Conservation (phyloP, 1,284 basidiomycete species). For the Ganoderma lingzhi region DNA sequence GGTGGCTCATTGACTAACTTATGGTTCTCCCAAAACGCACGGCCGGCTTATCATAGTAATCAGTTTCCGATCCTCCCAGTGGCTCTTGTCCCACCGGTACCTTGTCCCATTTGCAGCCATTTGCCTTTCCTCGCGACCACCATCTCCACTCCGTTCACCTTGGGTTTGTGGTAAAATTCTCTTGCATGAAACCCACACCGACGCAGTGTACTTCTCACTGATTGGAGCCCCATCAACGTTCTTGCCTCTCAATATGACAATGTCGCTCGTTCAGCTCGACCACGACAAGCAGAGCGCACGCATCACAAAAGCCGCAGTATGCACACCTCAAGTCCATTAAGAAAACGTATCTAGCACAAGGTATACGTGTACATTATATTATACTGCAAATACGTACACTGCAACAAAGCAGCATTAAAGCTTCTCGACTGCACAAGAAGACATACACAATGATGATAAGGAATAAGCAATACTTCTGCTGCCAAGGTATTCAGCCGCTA, state of each 20-base stretch:
- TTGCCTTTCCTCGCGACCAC: too few relatives aligned
- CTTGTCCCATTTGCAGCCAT: too few relatives aligned
- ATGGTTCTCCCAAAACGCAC: too few relatives aligned
- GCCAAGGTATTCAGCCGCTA: background rate
- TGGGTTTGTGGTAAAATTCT: too few relatives aligned
- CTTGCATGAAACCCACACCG: too few relatives aligned
- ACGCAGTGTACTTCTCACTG: too few relatives aligned
- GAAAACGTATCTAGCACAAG: background rate
- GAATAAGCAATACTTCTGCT: background rate
- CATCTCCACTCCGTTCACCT: too few relatives aligned
- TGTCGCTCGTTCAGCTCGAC: background rate
- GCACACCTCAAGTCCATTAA: background rate
- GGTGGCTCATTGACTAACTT: too few relatives aligned
- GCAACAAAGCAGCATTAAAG: background rate
- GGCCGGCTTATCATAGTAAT: too few relatives aligned
- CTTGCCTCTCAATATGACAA: background rate
- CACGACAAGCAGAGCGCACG: background rate
- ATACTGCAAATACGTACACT: background rate
- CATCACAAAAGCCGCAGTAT: background rate
- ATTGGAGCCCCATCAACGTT: too few relatives aligned
- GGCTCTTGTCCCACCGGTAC: too few relatives aligned
- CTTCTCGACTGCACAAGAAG: background rate
- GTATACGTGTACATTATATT: constrained; percentile 1
- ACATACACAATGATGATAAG: background rate
- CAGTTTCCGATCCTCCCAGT: too few relatives aligned